Base-by-base conservation (phyloP, 2,329 filamentous ascomycete species). In the Amesomyces nigricolor region DNA sequence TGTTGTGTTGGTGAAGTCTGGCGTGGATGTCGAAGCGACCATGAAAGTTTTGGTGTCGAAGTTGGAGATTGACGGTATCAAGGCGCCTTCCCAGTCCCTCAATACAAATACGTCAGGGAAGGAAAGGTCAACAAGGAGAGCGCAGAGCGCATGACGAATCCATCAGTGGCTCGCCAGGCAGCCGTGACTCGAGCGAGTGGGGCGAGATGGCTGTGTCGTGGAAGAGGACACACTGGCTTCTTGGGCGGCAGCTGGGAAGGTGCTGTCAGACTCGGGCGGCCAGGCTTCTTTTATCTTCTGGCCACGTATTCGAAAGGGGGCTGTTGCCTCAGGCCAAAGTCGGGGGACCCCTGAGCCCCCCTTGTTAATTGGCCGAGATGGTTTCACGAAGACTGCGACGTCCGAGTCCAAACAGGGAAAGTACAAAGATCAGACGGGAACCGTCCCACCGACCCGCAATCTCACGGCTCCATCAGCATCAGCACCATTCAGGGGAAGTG, bases 31-130 rank as follows among this genome's bases (percentile, higher is more conserved):
- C 22, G 22, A 26, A 26, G 6, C 4, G 22, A 26, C 22, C 4
- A 26, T 26, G 22, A 6, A 26, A 26, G 22, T 26, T 26, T 26
- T 26, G 22, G 22, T 26, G 22, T 26, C 22, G 22, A 26, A 26
- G 22, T 26, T 26, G 22, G 22, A 54, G 53, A 58, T 63, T 63
- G 63, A 66, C 62, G 53, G 64, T 68, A 67, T 52, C 61, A 65
- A 71, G 68, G 67, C 66, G 69, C 67, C 68, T 67, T 72, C 69
- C 66, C 66, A 68, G 61, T 67, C 69, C 70, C 68, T 71, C 69
- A 64, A 67, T 70, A 68, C 66, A 62, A 68, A 63, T 68, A 68
- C 64, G 59, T 61, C 58, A 60, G 47, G 58, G 44, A 50, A 54
- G 38, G 46, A 40, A 37, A 50, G 48, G 57, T 57, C 51, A 63